phyloP scores from a whole-genome alignment of 2,329 filamentous ascomycete genomes.

The Ciborinia camelliae region DNA sequence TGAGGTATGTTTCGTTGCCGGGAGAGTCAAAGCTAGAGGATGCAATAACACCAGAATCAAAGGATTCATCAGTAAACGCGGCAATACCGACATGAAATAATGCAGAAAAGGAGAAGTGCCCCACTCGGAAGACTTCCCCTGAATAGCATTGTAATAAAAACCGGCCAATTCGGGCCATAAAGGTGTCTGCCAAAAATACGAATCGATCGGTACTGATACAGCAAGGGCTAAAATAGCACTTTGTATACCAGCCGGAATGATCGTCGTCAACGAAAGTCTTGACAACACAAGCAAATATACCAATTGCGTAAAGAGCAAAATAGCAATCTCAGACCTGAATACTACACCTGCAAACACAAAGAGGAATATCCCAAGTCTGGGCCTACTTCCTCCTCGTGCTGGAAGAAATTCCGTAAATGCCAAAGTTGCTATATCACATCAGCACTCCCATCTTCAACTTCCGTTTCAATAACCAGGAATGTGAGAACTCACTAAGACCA shows the following conservation, averaged over 20 bases:
- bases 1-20: conserved; percentile 45
- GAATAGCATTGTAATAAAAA: conserved; percentile 88
- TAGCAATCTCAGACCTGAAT: conserved; percentile 84
- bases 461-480: not conserved
- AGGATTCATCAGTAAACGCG: conserved; percentile 81
- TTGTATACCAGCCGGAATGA: conserved; percentile 63
- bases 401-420: conserved; percentile 48
- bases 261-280: conserved; percentile 50
- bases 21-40: conserved; percentile 48
- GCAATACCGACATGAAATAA: conserved; percentile 80
- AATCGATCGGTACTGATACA: conserved; percentile 75
- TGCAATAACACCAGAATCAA: conserved; percentile 54
- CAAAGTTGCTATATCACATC: conserved; percentile 54
- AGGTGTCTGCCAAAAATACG: conserved; percentile 85
- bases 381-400: conserved; percentile 42
- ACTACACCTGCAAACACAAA: conserved; percentile 78
- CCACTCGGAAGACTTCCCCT: conserved; percentile 82
- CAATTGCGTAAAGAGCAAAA: conserved; percentile 69
- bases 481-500: conserved; percentile 62
- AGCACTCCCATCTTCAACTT: conserved; percentile 3
- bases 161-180: conserved; percentile 88
- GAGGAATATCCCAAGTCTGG: conserved; percentile 58
- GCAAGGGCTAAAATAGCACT: conserved; percentile 65
- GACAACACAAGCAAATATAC: conserved; percentile 58
- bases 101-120: conserved; percentile 81